Conservation (phyloP, 306 rosid species). For the Rosa persica region DNA sequence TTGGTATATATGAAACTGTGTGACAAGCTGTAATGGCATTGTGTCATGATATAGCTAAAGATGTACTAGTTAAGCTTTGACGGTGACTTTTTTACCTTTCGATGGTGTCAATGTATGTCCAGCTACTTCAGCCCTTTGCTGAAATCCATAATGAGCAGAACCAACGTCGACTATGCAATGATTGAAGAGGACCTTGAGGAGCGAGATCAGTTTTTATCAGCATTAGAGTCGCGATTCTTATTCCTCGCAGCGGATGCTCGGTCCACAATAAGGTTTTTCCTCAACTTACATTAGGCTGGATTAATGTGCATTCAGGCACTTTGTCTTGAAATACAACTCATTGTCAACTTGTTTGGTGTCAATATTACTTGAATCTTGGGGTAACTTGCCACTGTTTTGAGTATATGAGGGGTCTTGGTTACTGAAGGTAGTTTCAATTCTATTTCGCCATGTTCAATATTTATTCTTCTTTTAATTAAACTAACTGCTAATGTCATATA, state of each 20-base stretch:
- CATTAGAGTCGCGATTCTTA: slow-evolving; percentile 79
- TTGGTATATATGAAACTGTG: neutral
- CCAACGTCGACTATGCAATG: slow-evolving; percentile 61
- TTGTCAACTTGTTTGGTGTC: slow-evolving; percentile 2
- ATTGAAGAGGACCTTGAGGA: slow-evolving; percentile 70
- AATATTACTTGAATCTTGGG: slow-evolving; percentile 1
- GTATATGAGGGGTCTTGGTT: neutral
- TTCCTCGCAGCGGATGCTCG: slow-evolving; percentile 94
- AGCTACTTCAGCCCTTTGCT: slow-evolving; percentile 94
- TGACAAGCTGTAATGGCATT: neutral
- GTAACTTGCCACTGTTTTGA: neutral
- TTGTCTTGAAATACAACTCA: neutral
- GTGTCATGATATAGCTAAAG: neutral
- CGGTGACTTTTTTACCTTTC: slow-evolving; percentile 6
- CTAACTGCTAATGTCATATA: neutral
- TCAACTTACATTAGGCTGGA: neutral
- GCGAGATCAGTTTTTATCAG: slow-evolving; percentile 63
- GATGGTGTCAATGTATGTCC: slow-evolving; percentile 29
- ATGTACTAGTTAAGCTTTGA: neutral
- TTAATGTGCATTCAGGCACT: neutral
- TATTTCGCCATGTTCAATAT: neutral
- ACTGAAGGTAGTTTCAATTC: neutral
- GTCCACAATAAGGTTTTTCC: slow-evolving; percentile 67
- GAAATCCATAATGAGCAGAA: slow-evolving; percentile 56
- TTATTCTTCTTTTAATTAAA: neutral